Evolutionary conservation across 768 basidiomycete genomes (phyloP), one percentile per base, ranked within the genome.

Genomic region (Agaricus blazei): DNA sequence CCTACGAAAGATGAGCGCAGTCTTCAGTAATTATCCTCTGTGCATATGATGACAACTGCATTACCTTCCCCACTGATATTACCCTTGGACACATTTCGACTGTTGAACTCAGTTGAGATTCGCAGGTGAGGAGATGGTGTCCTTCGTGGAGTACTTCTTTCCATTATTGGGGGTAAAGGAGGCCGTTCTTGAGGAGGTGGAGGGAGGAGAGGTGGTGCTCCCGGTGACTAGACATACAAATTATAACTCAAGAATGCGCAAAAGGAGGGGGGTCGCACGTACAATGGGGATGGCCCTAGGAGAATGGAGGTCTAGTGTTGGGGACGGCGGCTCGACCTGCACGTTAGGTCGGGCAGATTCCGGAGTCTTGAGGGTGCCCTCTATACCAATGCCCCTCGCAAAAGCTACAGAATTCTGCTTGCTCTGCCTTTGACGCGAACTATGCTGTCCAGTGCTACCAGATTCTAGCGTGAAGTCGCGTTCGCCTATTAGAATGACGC

Each of bases 401-500:
- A 19, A 29, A 9, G 24, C 26, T 9, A 5, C 49, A 6, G 40
- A 14, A 14, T 15, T 48, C 46, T 48, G 9, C 37, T 9, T 38
- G 24, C 34, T 44, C 2, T 24, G 37, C 15, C 37, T 40, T 11
- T 24, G 12, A 37, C 58, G 54, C 23, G 57, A 58, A 36, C 52
- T 41, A 57, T 62, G 57, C 4, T 58, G 54, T 4, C 44, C 27
- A 24, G 54, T 19, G 34, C 52, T 51, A 34, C 52, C 26, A 38
- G 54, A 57, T 34, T 62, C 37, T 51, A 42, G 27, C 45, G 54
- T 28, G 60, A 60, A 24, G 58, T 56, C 40, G 37, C 24, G 31
- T 55, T 61, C 57, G 37, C 56, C 53, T 41, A 54, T 50, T 54
- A 58, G 19, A 46, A 55, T 48, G 40, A 59, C 23, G 53, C 59